Evolutionary conservation across 768 basidiomycete species (phyloP), one percentile per base, ranked within the genome.

Genomic region (Russula dissimulans): DNA sequence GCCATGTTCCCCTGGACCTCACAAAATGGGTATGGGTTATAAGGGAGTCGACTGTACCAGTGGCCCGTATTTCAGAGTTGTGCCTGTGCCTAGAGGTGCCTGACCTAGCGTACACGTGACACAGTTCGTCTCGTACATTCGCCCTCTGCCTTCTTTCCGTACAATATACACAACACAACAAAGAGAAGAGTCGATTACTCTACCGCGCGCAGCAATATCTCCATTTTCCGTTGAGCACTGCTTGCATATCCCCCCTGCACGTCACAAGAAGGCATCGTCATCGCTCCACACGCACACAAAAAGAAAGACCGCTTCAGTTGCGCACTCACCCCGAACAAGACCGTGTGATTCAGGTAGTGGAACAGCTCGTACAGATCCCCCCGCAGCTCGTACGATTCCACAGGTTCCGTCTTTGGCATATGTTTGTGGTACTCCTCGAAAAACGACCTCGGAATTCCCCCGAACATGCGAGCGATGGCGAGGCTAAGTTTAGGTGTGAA

Each of bases 341-440:
- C 73, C 0, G 89, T 88, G 66, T 91, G 89, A 65, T 91, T 91
- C 64, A 91, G 71, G 67, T 89, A 89, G 70, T 91, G 89, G 63
- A 87, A 91, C 32, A 91, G 71, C 69, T 89, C 82, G 65, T 91
- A 91, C 11, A 91, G 71, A 52, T 86, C 80, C 36, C 71, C 78
- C 34, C 89, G 79, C 36, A 83, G 75, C 31, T 77, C 76, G 67
- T 88, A 90, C 66, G 89, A 79, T 3, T 79, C 78, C 6, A 75
- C 76, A 10, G 89, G 89, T 39, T 85, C 79, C 1, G 84, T 76
- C 69, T 84, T 89, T 0, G 85, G 84, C 31, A 78, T 72, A 64
- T 82, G 61, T 54, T 81, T 64, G 63, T 89, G 85, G 65, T 91
- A 91, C n/a, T 79, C 78, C 29, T 74, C 71, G 67, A 81, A 88